phyloP scores from a whole-genome alignment of 306 rosid species.

The Pterocarpus macrocarpus region DNA sequence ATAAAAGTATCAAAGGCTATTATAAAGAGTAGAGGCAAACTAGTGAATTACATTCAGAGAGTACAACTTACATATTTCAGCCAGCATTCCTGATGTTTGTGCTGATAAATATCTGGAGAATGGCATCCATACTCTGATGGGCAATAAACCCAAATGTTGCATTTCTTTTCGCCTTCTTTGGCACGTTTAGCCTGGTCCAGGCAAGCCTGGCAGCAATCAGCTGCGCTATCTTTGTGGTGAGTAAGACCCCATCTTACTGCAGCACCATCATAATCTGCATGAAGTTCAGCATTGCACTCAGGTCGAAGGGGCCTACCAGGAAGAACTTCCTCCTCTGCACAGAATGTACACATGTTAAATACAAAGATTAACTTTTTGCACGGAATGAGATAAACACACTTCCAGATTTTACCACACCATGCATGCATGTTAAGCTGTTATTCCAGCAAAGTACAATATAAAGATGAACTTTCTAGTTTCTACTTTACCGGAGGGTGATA shows the following conservation, averaged over 20 bases:
- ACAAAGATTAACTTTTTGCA: conserved; percentile 37
- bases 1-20: conserved; percentile 14
- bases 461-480: no score
- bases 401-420: conserved; percentile 36
- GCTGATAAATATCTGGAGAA: conserved; percentile 90
- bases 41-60: neutral
- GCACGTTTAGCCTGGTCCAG: conserved; percentile 80
- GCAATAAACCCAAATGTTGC: conserved; percentile 97
- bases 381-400: conserved; percentile 14
- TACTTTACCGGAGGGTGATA: no score
- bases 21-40: neutral
- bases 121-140: conserved; percentile 87
- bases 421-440: conserved; percentile 11
- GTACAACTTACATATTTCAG: conserved; percentile 79
- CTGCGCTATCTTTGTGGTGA: conserved; percentile 93
- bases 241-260: conserved; percentile 99
- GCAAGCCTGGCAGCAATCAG: conserved; percentile 98
- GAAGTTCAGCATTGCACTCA: conserved; percentile 78
- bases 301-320: conserved; percentile 82
- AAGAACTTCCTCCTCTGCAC: conserved; percentile 75
- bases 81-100: conserved; percentile 92
- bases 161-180: conserved; percentile 74
- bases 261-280: conserved; percentile 85
- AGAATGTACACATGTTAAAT: conserved; percentile 10
- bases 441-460: neutral